Base-by-base conservation (phyloP, 2,329 filamentous ascomycete genomes). In the Dactylellina haptotyla region DNA sequence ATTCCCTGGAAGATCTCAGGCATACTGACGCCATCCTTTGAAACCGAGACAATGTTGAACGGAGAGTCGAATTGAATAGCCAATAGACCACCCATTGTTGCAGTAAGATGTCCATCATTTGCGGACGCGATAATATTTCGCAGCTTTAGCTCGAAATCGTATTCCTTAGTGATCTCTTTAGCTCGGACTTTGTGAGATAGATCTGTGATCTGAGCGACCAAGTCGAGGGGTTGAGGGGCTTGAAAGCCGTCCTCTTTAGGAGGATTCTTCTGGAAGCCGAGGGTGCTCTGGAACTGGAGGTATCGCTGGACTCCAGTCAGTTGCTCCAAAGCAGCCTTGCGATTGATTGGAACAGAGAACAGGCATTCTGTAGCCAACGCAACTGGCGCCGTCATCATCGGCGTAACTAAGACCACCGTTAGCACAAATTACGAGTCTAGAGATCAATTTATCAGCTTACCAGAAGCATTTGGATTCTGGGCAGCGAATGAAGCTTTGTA, bases 261-360 rank as follows among this genome's bases (percentile, higher is more conserved):
- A 8, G 70, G 70, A 28, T 75, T 75, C 50, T 75, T 75, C 20
- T 69, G 25, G 43, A 58, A 75, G 3, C 28, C 56, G 23, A 75
- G 70, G 6, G 70, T 75, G 18, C 34, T 69, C n/a, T 75, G 70
- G 50, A 75, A 75, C n/a, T 75, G 70, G 39, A 75, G 18, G 39
- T 75, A 75, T 4, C 64, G 62, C 28, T 75, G 62, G 14, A 75
- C 59, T 37, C 70, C 70, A 10, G 50, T 69, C 32, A 69, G 30
- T 18, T 69, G 63, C 34, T 67, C 63, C 2, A 75, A 14, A 34
- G 70, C 62, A 41, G 56, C 50, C 46, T 75, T 65, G 5, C 61
- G 56, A 14, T 75, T 54, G 25, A 75, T 69, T 41, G 70, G 63
- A 18, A 75, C 63, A 48, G 70, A 75, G 57, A 57, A 63, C 10